phyloP scores from a whole-genome alignment of 2,329 filamentous ascomycete genomes.

The Coniochaeta ligniaria region DNA sequence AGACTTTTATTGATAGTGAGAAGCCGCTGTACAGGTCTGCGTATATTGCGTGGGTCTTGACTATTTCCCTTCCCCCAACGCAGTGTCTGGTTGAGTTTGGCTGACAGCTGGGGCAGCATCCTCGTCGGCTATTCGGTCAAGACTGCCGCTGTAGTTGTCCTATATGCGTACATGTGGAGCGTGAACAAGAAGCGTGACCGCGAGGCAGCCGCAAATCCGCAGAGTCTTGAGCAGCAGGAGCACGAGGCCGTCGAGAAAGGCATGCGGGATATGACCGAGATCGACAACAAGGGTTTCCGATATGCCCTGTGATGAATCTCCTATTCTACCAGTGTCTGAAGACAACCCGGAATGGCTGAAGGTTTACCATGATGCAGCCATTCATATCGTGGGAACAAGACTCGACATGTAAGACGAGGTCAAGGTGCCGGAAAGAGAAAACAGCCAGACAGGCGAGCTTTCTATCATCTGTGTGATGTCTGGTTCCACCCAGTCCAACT shows the following conservation, averaged over 20 bases:
- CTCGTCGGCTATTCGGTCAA: conserved; percentile 48
- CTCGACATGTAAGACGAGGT: no score
- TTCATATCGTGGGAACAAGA: no score
- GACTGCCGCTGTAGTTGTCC: conserved; percentile 35
- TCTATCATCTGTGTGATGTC: no score
- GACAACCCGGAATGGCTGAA: no score
- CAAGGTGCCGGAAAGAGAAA: no score
- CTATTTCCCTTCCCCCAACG: background rate
- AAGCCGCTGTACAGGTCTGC: conserved; percentile 40
- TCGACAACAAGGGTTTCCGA: conserved; percentile 47
- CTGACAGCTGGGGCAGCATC: conserved; percentile 30
- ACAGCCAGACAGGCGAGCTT: no score
- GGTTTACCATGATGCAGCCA: no score
- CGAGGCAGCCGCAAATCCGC: conserved; percentile 24
- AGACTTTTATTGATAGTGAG: conserved; percentile 43
- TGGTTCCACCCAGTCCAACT: no score
- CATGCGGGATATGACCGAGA: conserved; percentile 48
- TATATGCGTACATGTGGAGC: conserved; percentile 49
- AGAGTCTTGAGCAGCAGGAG: conserved; percentile 30
- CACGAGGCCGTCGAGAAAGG: conserved; percentile 43
- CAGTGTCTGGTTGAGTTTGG: conserved; percentile 3
- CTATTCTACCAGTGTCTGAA: no score
- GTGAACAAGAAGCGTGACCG: conserved; percentile 47
- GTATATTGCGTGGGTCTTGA: conserved; percentile 32
- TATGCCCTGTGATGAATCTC: conserved; percentile 32